These are phyloP conservation scores for Grifola frondosa DNA, from an alignment of 1,284 basidiomycete genomes.

Conservation along the genomic window DNA sequence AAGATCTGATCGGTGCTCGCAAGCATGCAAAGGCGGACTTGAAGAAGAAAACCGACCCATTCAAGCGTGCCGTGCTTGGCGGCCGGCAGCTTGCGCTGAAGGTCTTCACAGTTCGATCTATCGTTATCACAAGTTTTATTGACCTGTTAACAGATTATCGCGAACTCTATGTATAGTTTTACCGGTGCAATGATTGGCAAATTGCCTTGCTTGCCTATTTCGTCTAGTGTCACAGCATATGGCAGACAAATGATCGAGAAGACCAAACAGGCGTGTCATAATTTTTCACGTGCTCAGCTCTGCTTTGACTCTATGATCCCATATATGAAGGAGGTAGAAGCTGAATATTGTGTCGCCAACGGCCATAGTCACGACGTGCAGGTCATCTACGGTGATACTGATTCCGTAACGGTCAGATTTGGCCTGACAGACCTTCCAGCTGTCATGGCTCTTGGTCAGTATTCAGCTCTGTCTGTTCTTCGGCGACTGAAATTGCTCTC, in stretches of 20 bases:
- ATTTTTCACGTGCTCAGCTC: background rate
- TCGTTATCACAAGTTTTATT: slow-evolving; percentile 1
- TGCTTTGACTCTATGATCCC: background rate
- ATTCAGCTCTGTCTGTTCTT: slow-evolving; percentile 3
- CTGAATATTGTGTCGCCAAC: slow-evolving; percentile 80
- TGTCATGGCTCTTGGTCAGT: slow-evolving; percentile 84
- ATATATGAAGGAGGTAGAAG: slow-evolving; percentile 79
- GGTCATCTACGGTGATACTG: slow-evolving; percentile 95
- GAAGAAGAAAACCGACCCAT: slow-evolving; percentile 92
- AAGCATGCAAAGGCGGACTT: slow-evolving; percentile 91
- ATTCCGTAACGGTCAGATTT: slow-evolving; percentile 96
- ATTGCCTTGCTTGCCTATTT: slow-evolving; percentile 88
- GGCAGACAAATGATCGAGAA: slow-evolving; percentile 96
- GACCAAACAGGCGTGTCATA: slow-evolving; percentile 86
- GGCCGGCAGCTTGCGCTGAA: slow-evolving; percentile 92
- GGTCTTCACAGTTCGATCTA: slow-evolving; percentile 43
- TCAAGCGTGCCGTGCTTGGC: slow-evolving; percentile 90
- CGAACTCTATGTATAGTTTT: slow-evolving; percentile 96
- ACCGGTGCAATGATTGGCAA: slow-evolving; percentile 94
- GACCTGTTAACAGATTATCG: slow-evolving; percentile 90
- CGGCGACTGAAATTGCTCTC: background rate
- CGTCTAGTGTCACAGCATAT: slow-evolving; percentile 89
- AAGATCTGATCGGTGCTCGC: slow-evolving; percentile 86
- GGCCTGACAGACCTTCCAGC: slow-evolving; percentile 80
- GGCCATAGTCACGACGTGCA: slow-evolving; percentile 83